Evolutionary conservation across 1,284 basidiomycete genomes (phyloP), one percentile per base, ranked within the genome.

Genomic region (Ceratobasidium sp.): DNA sequence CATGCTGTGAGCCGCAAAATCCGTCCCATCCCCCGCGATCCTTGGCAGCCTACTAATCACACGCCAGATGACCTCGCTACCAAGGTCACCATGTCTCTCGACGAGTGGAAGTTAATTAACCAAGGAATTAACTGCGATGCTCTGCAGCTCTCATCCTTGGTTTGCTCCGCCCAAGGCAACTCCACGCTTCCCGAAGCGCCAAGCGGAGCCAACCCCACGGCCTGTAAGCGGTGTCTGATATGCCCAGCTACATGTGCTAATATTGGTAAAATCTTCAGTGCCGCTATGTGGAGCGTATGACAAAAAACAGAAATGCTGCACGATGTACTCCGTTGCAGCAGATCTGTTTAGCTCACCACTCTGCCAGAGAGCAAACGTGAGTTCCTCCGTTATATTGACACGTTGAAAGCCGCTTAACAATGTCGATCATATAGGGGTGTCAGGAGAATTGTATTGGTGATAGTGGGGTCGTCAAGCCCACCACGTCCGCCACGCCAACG

Each of bases 391-490:
- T 10, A 15, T 43, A 15, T 20, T 17, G 42, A 15, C 42, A 12
- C 42, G 10, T 43, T 43, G 2, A 3, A 4, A 43, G 4, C 2
- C 15, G 3, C 2, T 20, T 43, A 43, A 43, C 42, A 20, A 20
- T 29, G n/a, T n/a, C n/a, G 1, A 29, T 15, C 20, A 29, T 31
- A 6, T 13, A 52, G 50, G 52, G 52, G 12, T 54, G 52, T 17
- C 52, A 54, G 22, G 52, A 54, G 10, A 54, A 54, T 15, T 54
- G 52, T 12, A 54, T 54, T 10, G 52, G 52, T 17, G 52, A 54
- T 34, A 54, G 52, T 15, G 52, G 52, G 12, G 52, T 54, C 31
- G 52, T 54, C n/a, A 54, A 54, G 38, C 32, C 52, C 15, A 54
- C 52, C 3, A 35, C 52, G 1, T 54, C 52, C 10, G 52, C 34